Conservation (phyloP, 2,329 filamentous ascomycete species). For the Stemphylium vesicarium region DNA sequence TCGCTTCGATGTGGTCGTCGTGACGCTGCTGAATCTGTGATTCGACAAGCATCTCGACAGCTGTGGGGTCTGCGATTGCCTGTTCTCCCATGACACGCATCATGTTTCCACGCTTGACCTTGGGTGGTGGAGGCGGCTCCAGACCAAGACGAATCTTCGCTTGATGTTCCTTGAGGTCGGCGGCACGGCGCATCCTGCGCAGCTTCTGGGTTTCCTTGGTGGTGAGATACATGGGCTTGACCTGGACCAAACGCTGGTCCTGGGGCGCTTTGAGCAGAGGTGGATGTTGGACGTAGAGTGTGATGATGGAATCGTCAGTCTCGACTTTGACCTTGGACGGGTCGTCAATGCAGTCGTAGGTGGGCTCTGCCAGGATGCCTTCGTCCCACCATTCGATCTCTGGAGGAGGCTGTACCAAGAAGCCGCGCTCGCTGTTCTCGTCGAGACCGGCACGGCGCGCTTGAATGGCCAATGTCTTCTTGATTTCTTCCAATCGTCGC, state of each 20-base stretch:
- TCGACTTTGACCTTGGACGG: constrained; percentile 73
- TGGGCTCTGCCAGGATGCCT: constrained; percentile 75
- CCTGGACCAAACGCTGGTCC: constrained; percentile 76
- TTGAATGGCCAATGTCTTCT: constrained; percentile 86
- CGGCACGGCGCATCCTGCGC: constrained; percentile 86
- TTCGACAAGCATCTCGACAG: constrained; percentile 93
- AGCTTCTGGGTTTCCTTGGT: constrained; percentile 89
- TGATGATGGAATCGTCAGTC: constrained; percentile 83
- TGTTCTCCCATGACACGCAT: constrained; percentile 96
- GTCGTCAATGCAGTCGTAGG: constrained; percentile 74
- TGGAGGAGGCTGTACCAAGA: constrained; percentile 81
- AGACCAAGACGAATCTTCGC: constrained; percentile 93
- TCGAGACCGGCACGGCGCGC: constrained; percentile 92
- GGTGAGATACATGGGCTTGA: constrained; percentile 93
- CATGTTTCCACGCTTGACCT: constrained; percentile 96
- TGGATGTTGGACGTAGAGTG: constrained; percentile 89
- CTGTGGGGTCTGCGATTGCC: constrained; percentile 93
- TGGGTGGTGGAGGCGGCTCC: constrained; percentile 87
- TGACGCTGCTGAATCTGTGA: constrained; percentile 88
- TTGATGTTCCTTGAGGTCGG: constrained; percentile 92
- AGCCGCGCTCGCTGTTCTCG: constrained; percentile 91
- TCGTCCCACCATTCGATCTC: constrained; percentile 99
- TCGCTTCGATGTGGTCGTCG: constrained; percentile 75
- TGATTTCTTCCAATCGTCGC: constrained; percentile 89
- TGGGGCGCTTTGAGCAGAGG: constrained; percentile 90